Conservation (phyloP, 495 filamentous ascomycete species). For the Neurospora sp. region DNA sequence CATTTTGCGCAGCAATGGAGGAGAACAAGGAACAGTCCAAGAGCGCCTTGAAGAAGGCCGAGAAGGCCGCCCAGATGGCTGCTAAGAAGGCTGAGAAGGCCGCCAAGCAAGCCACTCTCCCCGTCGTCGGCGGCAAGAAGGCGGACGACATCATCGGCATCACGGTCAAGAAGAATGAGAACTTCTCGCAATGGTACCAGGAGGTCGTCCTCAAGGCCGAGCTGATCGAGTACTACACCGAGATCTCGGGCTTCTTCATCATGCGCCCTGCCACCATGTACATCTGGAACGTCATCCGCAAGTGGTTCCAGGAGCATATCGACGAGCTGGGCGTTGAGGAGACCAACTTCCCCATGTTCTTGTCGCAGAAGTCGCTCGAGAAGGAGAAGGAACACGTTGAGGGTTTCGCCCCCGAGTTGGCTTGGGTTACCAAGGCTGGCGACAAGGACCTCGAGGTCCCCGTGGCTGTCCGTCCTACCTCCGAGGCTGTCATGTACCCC, state of each 20-base stretch:
- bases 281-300: slow-evolving; percentile 87
- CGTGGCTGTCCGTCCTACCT: slow-evolving; percentile 91
- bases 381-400: slow-evolving; percentile 95
- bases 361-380: slow-evolving; percentile 80
- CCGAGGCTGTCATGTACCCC: slow-evolving; percentile 84
- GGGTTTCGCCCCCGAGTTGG: slow-evolving; percentile 94
- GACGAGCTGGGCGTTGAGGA: slow-evolving; percentile 87
- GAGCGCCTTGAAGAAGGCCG: slow-evolving; percentile 63
- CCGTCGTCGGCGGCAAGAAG: slow-evolving; percentile 41
- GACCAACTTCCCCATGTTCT: slow-evolving; percentile 91
- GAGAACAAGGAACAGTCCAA: slow-evolving; percentile 47
- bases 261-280: slow-evolving; percentile 75
- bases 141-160: slow-evolving; percentile 69
- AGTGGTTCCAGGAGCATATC: slow-evolving; percentile 80
- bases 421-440: slow-evolving; percentile 95
- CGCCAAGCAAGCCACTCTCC: slow-evolving; percentile 40
- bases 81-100: slow-evolving; percentile 59
- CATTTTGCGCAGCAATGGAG: slow-evolving; percentile 24
- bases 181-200: slow-evolving; percentile 91
- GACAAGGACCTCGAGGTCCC: slow-evolving; percentile 86
- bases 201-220: slow-evolving; percentile 91
- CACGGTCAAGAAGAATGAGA: slow-evolving; percentile 67
- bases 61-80: slow-evolving; percentile 54
- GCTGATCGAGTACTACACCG: slow-evolving; percentile 63
- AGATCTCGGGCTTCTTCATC: slow-evolving; percentile 94